A percentile compares a stretch with the other conserved stretches of the same genome.
phyloP scores from a whole-genome alignment of 2,329 filamentous ascomycete genomes.

The Aspergillus ibericus region DNA sequence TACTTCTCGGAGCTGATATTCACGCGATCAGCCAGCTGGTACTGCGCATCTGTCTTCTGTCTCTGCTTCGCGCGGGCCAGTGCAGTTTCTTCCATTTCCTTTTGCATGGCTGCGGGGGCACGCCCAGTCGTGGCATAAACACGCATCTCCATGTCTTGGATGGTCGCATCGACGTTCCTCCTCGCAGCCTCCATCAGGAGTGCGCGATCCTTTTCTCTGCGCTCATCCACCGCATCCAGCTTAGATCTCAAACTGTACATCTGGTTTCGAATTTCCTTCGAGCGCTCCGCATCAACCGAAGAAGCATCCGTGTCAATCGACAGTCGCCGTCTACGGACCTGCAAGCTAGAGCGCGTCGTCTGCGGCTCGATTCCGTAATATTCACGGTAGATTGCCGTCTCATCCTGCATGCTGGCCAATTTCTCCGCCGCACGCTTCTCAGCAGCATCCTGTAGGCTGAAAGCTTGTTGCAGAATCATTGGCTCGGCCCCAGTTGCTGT shows the following conservation, averaged over 20 bases:
- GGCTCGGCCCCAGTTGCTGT: conserved; percentile 28
- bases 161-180: conserved; percentile 76
- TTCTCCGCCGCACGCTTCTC: conserved; percentile 83
- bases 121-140: conserved; percentile 76
- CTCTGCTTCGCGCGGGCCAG: conserved; percentile 63
- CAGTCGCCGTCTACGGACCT: conserved; percentile 61
- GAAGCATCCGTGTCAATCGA: conserved; percentile 64
- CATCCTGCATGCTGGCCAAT: conserved; percentile 74
- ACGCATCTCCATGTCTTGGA: conserved; percentile 79
- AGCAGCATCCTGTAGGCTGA: conserved; percentile 75
- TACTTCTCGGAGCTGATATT: conserved; percentile 80
- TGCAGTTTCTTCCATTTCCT: conserved; percentile 78
- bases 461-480: conserved; percentile 24
- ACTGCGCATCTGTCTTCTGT: conserved; percentile 61
- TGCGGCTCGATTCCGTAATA: conserved; percentile 68
- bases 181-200: conserved; percentile 75
- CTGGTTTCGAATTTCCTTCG: conserved; percentile 71
- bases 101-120: conserved; percentile 65
- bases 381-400: conserved; percentile 67
- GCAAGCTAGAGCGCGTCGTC: conserved; percentile 50
- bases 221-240: conserved; percentile 33
- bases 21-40: conserved; percentile 54
- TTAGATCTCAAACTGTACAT: conserved; percentile 80
- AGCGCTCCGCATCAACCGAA: conserved; percentile 66
- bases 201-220: conserved; percentile 69